phyloP scores from a whole-genome alignment of 31 red algal genomes.

The Endocladia muricata region DNA sequence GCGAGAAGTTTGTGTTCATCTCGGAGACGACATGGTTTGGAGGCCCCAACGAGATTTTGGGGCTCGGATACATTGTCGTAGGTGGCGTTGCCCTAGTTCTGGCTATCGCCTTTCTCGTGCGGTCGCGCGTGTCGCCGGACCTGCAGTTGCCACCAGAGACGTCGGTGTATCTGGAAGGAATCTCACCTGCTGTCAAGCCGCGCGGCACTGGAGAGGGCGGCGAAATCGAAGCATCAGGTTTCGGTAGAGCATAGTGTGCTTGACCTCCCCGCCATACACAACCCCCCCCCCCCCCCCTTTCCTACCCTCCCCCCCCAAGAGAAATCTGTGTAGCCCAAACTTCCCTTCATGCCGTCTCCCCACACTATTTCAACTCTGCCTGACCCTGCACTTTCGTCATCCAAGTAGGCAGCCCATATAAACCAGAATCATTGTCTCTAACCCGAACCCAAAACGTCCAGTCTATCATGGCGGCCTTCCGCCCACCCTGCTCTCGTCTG shows the following conservation, averaged over 20 bases:
- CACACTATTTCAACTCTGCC: not conserved
- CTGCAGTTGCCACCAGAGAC: conserved; percentile 68
- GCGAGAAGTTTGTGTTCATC: conserved; percentile 83
- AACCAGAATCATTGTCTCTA: no score
- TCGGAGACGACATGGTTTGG: conserved; percentile 88
- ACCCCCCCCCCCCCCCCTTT: not conserved
- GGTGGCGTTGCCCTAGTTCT: conserved; percentile 43
- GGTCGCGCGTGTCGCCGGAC: conserved; percentile 31
- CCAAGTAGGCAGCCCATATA: no score
- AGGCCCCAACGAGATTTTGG: conserved; percentile 62
- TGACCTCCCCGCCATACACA: not conserved
- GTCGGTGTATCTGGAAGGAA: conserved; percentile 44
- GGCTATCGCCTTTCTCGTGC: conserved; percentile 35
- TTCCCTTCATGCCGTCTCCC: not conserved
- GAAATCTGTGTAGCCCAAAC: not conserved
- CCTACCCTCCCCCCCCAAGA: not conserved
- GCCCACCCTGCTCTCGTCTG: no score
- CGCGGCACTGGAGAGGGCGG: not conserved
- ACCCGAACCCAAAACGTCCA: no score
- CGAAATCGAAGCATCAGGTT: no score
- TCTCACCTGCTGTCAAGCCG: not conserved
- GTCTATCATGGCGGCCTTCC: no score
- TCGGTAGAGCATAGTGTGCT: no score
- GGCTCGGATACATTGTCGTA: conserved; percentile 56
- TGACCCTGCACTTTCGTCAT: not conserved